Evolutionary conservation across 1,284 basidiomycete genomes (phyloP).

Genomic region (Cryptococcus depauperatus): DNA sequence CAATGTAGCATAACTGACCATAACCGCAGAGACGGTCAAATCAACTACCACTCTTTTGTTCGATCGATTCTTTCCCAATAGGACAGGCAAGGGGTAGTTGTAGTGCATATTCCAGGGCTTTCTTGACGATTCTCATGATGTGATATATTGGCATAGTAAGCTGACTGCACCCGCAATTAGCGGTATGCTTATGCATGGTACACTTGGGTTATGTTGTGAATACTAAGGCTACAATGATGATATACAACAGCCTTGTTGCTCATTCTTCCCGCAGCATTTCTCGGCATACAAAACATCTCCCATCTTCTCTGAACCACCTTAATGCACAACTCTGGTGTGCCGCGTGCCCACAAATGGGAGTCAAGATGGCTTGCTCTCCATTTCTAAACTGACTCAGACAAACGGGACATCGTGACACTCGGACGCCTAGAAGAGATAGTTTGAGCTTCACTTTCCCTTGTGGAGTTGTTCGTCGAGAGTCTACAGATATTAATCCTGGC

Average conservation of each 20-base stretch:
- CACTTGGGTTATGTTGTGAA: no score
- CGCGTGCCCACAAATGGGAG: conserved; percentile 59
- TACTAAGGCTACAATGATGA: no score
- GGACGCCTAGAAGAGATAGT: conserved; percentile 59
- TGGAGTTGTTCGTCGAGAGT: conserved; percentile 57
- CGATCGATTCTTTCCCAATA: conserved; percentile 81
- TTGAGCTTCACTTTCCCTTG: conserved; percentile 72
- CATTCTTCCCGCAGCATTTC: conserved; percentile 18
- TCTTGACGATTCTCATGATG: neutral
- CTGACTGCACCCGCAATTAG: no score
- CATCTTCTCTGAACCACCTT: conserved; percentile 41
- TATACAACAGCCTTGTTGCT: no score
- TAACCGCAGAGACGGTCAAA: conserved; percentile 75
- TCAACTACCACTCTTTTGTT: conserved; percentile 95
- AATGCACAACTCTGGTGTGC: conserved; percentile 40
- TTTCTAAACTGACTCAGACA: conserved; percentile 69
- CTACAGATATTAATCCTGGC: conserved; percentile 57
- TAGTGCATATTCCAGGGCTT: neutral
- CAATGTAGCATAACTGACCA: neutral
- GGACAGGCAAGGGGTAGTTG: neutral
- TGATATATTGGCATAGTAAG: no score
- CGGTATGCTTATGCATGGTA: no score
- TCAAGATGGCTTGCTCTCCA: conserved; percentile 53
- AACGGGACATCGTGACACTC: conserved; percentile 69
- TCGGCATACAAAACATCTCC: conserved; percentile 42